These are phyloP conservation scores for Baffinella frigidus DNA, from an alignment of 208 protist genomes.

Conservation along the genomic window DNA sequence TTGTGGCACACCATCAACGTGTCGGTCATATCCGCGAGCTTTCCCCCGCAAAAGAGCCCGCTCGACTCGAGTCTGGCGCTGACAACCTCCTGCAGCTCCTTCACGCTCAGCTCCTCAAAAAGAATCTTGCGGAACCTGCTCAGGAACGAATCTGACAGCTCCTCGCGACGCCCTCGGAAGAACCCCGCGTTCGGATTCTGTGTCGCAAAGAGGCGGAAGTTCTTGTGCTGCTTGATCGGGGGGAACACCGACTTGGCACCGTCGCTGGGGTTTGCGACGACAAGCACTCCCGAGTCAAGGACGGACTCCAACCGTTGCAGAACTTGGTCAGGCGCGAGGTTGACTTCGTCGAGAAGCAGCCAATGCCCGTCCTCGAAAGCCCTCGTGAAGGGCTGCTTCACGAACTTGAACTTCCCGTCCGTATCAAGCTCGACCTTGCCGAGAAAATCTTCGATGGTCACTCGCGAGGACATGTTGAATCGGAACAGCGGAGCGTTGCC, in stretches of 20 bases:
- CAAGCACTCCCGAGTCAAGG: conserved; percentile 85
- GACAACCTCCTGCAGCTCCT: background rate
- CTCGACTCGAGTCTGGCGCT: background rate
- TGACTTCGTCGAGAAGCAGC: conserved; percentile 99
- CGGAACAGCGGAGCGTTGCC: conserved; percentile 22
- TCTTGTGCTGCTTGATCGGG: conserved; percentile 88
- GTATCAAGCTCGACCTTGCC: conserved; percentile 57
- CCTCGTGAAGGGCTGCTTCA: conserved; percentile 75
- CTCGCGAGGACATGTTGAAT: conserved; percentile 59
- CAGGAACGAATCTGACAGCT: conserved; percentile 15
- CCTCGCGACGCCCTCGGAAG: background rate
- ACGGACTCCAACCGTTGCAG: conserved; percentile 99
- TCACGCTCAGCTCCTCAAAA: background rate
- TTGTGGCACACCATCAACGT: background rate
- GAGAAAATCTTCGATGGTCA: conserved; percentile 74
- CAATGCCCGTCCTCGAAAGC: conserved; percentile 90
- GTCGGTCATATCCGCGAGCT: background rate
- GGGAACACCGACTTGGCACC: no score
- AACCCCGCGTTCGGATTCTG: conserved; percentile 92
- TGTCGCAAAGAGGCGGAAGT: conserved; percentile 99
- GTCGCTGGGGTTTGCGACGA: conserved; percentile 84
- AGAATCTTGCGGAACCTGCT: background rate
- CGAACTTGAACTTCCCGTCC: conserved; percentile 67
- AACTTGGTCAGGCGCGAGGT: conserved; percentile 98
- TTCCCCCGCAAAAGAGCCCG: background rate